A percentile compares a stretch with the other conserved stretches of the same genome.
phyloP scores from a whole-genome alignment of 2,329 filamentous ascomycete genomes.

The Rhynchosporium graminicola region DNA sequence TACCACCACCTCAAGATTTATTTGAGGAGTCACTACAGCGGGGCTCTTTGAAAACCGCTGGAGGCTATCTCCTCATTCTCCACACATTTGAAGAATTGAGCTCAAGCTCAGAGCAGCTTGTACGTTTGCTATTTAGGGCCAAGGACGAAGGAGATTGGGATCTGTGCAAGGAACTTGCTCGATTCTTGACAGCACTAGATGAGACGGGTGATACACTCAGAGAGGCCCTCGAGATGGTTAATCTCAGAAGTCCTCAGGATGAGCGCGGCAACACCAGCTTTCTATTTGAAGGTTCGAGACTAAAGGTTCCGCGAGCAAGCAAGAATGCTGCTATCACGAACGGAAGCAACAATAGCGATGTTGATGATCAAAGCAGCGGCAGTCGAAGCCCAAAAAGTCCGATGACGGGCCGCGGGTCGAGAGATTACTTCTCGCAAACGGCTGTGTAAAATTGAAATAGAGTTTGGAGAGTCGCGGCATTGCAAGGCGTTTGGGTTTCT shows the following conservation, averaged over 20 bases:
- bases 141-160: constrained; percentile 91
- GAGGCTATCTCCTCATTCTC: constrained; percentile 91
- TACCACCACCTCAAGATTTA: constrained; percentile 85
- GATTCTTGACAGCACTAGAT: constrained; percentile 94
- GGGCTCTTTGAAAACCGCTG: constrained; percentile 89
- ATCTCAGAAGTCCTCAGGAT: constrained; percentile 44
- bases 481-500: constrained; percentile 5
- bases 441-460: background rate
- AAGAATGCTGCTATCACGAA: constrained; percentile 32
- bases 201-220: constrained; percentile 78
- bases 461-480: constrained; percentile 2
- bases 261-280: constrained; percentile 42
- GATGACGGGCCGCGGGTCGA: constrained; percentile 14
- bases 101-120: constrained; percentile 72
- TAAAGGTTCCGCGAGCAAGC: constrained; percentile 35
- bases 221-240: constrained; percentile 67
- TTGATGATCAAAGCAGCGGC: constrained; percentile 35
- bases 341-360: constrained; percentile 42
- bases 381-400: constrained; percentile 31
- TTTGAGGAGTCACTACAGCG: constrained; percentile 90
- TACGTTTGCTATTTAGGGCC: constrained; percentile 77
- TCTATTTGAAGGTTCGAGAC: constrained; percentile 43
- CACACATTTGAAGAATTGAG: constrained; percentile 76
- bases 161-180: constrained; percentile 87
- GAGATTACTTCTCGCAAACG: constrained; percentile 33